Conservation (phyloP, 2,329 filamentous ascomycete genomes). For the Pseudogymnoascus sp. region DNA sequence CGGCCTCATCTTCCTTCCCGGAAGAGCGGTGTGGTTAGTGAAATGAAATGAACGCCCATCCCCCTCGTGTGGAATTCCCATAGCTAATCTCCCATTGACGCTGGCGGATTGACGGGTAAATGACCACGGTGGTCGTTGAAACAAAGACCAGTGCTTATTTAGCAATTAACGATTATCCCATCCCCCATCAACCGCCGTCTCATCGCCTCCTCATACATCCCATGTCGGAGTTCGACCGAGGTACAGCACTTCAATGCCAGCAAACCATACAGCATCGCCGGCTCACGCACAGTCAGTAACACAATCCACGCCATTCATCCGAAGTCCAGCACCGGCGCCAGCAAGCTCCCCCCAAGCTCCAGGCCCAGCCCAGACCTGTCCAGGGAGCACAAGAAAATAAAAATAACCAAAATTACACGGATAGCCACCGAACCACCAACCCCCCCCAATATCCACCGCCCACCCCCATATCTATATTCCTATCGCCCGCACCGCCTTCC, state of each 20-base stretch:
- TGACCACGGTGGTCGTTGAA: background rate
- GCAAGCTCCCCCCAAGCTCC: background rate
- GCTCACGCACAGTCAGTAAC: background rate
- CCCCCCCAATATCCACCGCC: slow-evolving; percentile 2
- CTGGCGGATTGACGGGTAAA: background rate
- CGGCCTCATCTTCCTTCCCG: background rate
- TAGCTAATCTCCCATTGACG: slow-evolving; percentile 5
- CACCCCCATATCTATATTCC: slow-evolving; percentile 13
- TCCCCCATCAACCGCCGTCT: background rate
- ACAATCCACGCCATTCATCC: background rate
- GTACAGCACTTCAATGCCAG: background rate
- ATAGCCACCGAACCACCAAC: background rate
- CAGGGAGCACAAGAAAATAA: background rate
- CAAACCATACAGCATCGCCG: background rate
- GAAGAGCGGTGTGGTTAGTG: background rate
- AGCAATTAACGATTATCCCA: background rate
- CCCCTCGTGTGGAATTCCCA: background rate
- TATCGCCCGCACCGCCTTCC: slow-evolving; percentile 1
- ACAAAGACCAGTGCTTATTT: slow-evolving; percentile 1
- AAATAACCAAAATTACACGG: slow-evolving; percentile 3
- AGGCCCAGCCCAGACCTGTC: background rate
- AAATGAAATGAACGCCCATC: background rate
- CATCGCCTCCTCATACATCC: background rate
- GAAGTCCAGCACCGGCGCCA: background rate
- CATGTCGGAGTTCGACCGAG: background rate